These are phyloP conservation scores for Taphrina deformans DNA, from an alignment of 1,139 yeast species.

Conservation along the genomic window DNA sequence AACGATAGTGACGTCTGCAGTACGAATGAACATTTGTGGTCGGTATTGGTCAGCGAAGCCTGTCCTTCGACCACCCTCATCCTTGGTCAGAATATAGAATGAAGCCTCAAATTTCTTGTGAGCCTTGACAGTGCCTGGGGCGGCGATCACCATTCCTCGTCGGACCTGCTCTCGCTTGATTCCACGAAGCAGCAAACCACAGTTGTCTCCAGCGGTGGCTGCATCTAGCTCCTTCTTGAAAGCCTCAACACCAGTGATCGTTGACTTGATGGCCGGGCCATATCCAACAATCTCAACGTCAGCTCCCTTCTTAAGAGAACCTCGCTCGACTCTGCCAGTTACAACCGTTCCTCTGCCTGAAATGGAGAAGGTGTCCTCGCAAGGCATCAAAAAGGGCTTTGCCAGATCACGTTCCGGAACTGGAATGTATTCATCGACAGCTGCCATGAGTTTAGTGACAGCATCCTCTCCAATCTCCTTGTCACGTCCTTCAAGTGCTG, in stretches of 20 bases:
- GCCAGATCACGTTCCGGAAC: conserved; percentile 95
- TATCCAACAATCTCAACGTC: conserved; percentile 95
- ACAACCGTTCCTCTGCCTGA: conserved; percentile 99
- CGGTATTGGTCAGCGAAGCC: conserved; percentile 96
- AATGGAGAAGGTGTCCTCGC: conserved; percentile 95
- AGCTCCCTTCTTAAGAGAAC: conserved; percentile 94
- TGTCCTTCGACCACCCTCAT: conserved; percentile 99
- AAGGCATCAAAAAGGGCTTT: conserved; percentile 94
- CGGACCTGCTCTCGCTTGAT: conserved; percentile 93
- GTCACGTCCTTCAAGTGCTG: conserved; percentile 84
- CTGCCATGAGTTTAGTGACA: conserved; percentile 77
- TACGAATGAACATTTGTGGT: conserved; percentile 96
- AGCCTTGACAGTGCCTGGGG: conserved; percentile 88
- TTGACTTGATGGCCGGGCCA: conserved; percentile 86
- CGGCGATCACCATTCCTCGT: conserved; percentile 97
- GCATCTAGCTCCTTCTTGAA: conserved; percentile 96
- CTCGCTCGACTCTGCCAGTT: conserved; percentile 99
- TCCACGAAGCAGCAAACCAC: conserved; percentile 97
- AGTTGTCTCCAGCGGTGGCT: conserved; percentile 99
- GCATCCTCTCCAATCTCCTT: conserved; percentile 93
- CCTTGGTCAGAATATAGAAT: conserved; percentile 85
- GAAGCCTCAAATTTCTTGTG: conserved; percentile 95
- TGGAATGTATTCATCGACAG: conserved; percentile 93
- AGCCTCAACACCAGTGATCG: conserved; percentile 98
- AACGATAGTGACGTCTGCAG: conserved; percentile 92